Conservation (phyloP, 164 flowering plant species). For the Piper betle region DNA sequence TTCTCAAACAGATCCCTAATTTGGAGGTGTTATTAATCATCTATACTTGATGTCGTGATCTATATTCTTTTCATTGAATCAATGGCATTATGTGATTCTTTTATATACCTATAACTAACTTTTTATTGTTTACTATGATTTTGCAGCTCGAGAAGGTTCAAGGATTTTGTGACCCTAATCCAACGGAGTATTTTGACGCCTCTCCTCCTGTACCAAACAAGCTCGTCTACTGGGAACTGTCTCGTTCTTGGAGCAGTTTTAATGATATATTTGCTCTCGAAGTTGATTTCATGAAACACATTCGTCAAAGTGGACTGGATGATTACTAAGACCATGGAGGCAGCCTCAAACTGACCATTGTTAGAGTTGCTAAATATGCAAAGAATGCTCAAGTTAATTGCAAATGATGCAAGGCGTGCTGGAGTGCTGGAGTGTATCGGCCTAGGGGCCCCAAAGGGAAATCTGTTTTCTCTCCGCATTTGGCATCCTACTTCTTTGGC, state of each 20-base stretch:
- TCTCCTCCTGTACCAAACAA: slow-evolving; percentile 23
- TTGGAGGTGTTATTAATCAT: slow-evolving; percentile 27
- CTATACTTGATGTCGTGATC: too few relatives aligned
- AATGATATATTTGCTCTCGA: slow-evolving; percentile 17
- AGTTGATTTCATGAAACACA: slow-evolving; percentile 16
- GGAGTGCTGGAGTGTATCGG: too few relatives aligned
- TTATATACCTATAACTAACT: not conserved
- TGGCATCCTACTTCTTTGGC: too few relatives aligned
- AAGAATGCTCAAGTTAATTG: too few relatives aligned
- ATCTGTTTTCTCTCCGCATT: too few relatives aligned
- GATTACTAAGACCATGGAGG: too few relatives aligned
- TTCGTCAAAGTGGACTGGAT: too few relatives aligned
- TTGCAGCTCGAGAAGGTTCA: slow-evolving; percentile 43
- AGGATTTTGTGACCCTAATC: slow-evolving; percentile 46
- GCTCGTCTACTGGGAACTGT: slow-evolving; percentile 50
- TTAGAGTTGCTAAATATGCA: too few relatives aligned
- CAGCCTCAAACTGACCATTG: too few relatives aligned
- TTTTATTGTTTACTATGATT: not conserved
- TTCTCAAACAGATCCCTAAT: slow-evolving; percentile 47
- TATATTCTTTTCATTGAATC: too few relatives aligned
- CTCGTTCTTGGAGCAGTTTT: slow-evolving; percentile 10
- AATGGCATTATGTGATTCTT: not conserved
- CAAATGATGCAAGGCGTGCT: too few relatives aligned
- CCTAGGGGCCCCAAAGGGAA: too few relatives aligned
- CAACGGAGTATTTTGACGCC: slow-evolving; percentile 28